Evolutionary conservation across 192 early-diverging fungal genomes (phyloP), one percentile per base, ranked within the genome.

Genomic region (Backusella liffmaniae): DNA sequence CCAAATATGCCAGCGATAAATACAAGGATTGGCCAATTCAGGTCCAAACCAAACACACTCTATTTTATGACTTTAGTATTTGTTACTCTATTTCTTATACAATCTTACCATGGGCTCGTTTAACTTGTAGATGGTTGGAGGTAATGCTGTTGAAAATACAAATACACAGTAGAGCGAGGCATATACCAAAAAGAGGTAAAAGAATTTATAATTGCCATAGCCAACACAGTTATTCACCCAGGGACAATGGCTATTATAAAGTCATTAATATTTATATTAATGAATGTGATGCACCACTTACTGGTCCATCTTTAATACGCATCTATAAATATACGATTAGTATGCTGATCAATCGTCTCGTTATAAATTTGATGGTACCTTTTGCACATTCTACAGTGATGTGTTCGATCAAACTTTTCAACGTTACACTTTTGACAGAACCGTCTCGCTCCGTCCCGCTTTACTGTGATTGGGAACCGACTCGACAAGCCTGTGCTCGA

Each of bases 121-220:
- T 3, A 76, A n/a, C 21, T 76, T 42, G 23, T 21, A n/a, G 4
- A 83, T 70, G 0, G 75, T 78, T 7, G 70, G 69, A 15, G 86
- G 86, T 16, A 86, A 65, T 41, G 80, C 79, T 0, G 84, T 86
- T n/a, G 49, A 49, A n/a, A 83, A 72, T 9, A 84, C 73, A 73
- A 73, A 82, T 15, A 83, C 16, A 37, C 83, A 76, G 41, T 83
- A 46, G 10, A 86, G 36, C 0, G 83, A 80, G 44, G 76, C 80
- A 65, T 86, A 88, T 0, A 86, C 16, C 32, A 88, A 56, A 41
- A 88, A 88, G 0, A 86, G 71, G 56, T 83, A 86, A 74, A 88
- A 88, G 9, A 73, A 77, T 35, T 88, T 88, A 49, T 86, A 84
- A 53, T 83, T 83, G 13, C 71, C 34, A 66, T 66, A 76, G 26